phyloP scores from a whole-genome alignment of 768 basidiomycete species.

The Psilocybe azurescens region DNA sequence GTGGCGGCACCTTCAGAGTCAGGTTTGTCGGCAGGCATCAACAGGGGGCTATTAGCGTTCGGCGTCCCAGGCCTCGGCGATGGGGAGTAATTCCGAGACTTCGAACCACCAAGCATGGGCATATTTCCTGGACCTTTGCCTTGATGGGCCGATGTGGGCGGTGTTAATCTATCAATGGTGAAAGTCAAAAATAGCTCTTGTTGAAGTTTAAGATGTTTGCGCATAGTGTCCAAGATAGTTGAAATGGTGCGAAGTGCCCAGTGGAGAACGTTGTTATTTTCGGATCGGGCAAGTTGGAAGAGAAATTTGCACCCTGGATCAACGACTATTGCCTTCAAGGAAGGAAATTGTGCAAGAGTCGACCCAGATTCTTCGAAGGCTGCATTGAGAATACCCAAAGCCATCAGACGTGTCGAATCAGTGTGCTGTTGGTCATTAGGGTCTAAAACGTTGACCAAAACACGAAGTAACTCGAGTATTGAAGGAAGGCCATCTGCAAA shows the following conservation, averaged over 20 bases:
- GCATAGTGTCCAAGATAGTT: conserved; percentile 88
- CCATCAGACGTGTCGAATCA: conserved; percentile 91
- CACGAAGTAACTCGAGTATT: conserved; percentile 89
- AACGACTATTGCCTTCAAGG: conserved; percentile 74
- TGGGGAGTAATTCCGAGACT: conserved; percentile 38
- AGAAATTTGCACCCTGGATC: conserved; percentile 96
- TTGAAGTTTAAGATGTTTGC: conserved; percentile 86
- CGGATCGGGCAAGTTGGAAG: conserved; percentile 95
- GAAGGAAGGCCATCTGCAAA: conserved; percentile 86
- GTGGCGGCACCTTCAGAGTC: conserved; percentile 42
- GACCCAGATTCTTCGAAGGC: conserved; percentile 87
- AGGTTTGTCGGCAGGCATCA: conserved; percentile 42
- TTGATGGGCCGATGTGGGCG: conserved; percentile 42
- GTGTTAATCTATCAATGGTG: conserved; percentile 87
- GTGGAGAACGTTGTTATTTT: conserved; percentile 80
- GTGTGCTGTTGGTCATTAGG: conserved; percentile 95
- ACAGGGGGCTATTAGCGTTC: conserved; percentile 40
- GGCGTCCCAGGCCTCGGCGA: conserved; percentile 64
- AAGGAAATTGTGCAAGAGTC: conserved; percentile 77
- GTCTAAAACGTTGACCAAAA: conserved; percentile 93
- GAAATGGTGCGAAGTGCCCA: conserved; percentile 84
- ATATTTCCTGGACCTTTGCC: conserved; percentile 28
- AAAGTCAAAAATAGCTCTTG: conserved; percentile 96
- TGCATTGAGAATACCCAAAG: conserved; percentile 85
- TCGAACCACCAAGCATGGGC: conserved; percentile 26